phyloP scores from a whole-genome alignment of 2,329 filamentous ascomycete genomes.

The Pseudovirgaria hyperparasitica region DNA sequence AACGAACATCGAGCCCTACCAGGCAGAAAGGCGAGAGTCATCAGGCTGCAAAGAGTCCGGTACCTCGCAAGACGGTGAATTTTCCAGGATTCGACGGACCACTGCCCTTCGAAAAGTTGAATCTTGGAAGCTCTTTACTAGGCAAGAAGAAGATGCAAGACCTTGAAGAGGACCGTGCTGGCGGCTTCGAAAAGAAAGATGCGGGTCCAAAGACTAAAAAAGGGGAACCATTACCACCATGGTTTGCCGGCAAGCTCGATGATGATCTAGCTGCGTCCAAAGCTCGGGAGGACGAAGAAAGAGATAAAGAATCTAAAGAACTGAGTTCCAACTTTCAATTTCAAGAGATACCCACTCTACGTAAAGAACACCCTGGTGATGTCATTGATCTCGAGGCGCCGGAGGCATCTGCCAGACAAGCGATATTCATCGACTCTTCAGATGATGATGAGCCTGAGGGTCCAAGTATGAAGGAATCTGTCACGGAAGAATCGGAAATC shows the following conservation, averaged over 20 bases:
- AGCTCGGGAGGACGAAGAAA: slow-evolving; percentile 30
- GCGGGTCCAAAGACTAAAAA: slow-evolving; percentile 31
- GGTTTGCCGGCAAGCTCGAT: slow-evolving; percentile 50
- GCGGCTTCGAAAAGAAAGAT: slow-evolving; percentile 49
- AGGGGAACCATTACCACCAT: slow-evolving; percentile 56
- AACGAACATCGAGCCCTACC: slow-evolving; percentile 13
- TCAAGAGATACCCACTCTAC: slow-evolving; percentile 45
- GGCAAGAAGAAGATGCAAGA: slow-evolving; percentile 41
- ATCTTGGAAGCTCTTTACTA: slow-evolving; percentile 51
- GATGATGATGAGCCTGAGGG: slow-evolving; percentile 45
- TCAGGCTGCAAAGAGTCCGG: slow-evolving; percentile 12
- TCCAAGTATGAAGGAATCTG: no score
- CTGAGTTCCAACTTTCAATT: slow-evolving; percentile 48
- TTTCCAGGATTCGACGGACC: slow-evolving; percentile 60
- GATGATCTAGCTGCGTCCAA: slow-evolving; percentile 43
- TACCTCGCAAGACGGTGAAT: slow-evolving; percentile 14
- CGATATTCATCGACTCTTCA: slow-evolving; percentile 52
- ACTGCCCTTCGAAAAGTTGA: slow-evolving; percentile 72
- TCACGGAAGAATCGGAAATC: slow-evolving; percentile 16
- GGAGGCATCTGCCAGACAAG: slow-evolving; percentile 32
- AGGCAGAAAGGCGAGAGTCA: slow-evolving; percentile 31
- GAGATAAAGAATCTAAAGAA: slow-evolving; percentile 45
- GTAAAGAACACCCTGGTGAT: slow-evolving; percentile 40
- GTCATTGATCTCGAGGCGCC: slow-evolving; percentile 35
- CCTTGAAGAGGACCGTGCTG: slow-evolving; percentile 42